phyloP scores from a whole-genome alignment of 2,329 filamentous ascomycete genomes.

The Aspergillus quadrilineatus region DNA sequence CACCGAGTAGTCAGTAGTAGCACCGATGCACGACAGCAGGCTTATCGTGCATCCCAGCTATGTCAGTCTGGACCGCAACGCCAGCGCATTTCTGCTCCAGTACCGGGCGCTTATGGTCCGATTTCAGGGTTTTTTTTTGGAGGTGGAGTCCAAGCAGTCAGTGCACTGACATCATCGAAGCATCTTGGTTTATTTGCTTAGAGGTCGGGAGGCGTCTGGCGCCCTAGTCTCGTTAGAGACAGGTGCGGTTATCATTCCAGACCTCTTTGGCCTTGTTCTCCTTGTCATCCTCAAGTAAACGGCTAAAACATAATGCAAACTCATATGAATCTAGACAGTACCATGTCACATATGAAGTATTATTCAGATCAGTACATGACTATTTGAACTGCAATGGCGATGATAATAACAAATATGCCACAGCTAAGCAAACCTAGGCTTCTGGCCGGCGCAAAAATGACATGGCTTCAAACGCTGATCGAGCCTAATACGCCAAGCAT shows the following conservation, averaged over 20 bases:
- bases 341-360: neutral
- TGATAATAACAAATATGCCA: slow-evolving; percentile 16
- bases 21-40: slow-evolving; percentile 1
- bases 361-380: slow-evolving; percentile 13
- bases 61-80: slow-evolving; percentile 14
- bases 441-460: slow-evolving; percentile 11
- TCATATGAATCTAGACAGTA: neutral
- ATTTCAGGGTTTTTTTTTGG: slow-evolving; percentile 14
- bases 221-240: neutral
- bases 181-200: neutral
- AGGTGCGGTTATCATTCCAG: neutral
- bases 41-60: slow-evolving; percentile 8
- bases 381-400: slow-evolving; percentile 13
- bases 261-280: neutral
- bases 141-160: slow-evolving; percentile 5
- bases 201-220: neutral
- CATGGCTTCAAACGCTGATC: slow-evolving; percentile 8
- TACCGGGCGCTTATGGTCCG: slow-evolving; percentile 16
- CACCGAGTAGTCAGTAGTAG: neutral
- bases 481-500: slow-evolving; percentile 9
- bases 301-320: neutral
- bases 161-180: slow-evolving; percentile 13
- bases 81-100: neutral
- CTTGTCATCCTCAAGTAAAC: neutral
- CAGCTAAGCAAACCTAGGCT: slow-evolving; percentile 9